These are phyloP conservation scores for Pontederia crassipes DNA, from an alignment of 176 grass and related monocot genomes.

Conservation along the genomic window DNA sequence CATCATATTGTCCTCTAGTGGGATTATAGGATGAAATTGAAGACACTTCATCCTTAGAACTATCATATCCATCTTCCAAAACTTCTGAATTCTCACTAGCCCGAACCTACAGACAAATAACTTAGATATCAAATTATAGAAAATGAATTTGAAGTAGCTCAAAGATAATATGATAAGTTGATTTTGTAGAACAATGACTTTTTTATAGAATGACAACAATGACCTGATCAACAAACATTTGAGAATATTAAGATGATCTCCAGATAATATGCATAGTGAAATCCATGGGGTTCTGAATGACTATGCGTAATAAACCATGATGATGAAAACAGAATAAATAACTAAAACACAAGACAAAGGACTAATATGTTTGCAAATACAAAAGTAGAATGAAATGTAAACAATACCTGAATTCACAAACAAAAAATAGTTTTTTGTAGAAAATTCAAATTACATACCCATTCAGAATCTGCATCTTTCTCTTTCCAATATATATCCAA, in stretches of 20 bases:
- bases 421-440: too few species aligned
- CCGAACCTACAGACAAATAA: conserved; percentile 35
- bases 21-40: conserved; percentile 92
- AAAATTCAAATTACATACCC: conserved; percentile 45
- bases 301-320: too few species aligned
- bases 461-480: conserved; percentile 94
- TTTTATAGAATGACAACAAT: not conserved
- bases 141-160: conserved; percentile 6
- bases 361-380: too few species aligned
- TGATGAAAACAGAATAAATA: too few species aligned
- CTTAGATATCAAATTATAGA: not conserved
- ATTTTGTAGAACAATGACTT: not conserved
- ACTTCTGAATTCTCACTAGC: conserved; percentile 69
- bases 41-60: conserved; percentile 92
- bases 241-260: too few species aligned
- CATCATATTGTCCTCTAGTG: conserved; percentile 55
- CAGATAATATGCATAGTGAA: too few species aligned
- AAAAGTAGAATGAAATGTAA: too few species aligned
- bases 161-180: not conserved
- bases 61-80: conserved; percentile 87
- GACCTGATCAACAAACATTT: too few species aligned
- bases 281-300: too few species aligned
- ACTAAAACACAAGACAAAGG: too few species aligned
- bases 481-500: conserved; percentile 77
- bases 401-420: too few species aligned